Percentiles rank a stretch among this genome's conserved stretches.
phyloP scores from a whole-genome alignment of 805 yeast genomes.

The Yamadazyma laniorum region DNA sequence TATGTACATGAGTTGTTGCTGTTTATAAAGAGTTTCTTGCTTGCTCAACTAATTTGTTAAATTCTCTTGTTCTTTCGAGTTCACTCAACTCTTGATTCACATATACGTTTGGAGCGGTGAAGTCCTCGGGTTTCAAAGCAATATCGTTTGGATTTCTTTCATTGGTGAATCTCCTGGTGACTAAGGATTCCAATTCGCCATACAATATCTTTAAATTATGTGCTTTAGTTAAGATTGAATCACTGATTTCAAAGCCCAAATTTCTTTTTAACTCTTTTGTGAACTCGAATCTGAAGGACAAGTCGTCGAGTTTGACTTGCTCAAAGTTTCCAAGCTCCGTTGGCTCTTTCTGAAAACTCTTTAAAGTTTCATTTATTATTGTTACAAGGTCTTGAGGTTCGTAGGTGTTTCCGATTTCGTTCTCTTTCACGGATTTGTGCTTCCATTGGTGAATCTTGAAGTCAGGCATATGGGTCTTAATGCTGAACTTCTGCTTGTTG shows the following conservation, averaged over 20 bases:
- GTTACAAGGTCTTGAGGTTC: slow-evolving; percentile 22
- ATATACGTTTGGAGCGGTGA: slow-evolving; percentile 55
- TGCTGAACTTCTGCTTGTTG: slow-evolving; percentile 22
- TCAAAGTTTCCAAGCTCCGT: slow-evolving; percentile 13
- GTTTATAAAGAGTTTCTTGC: slow-evolving; percentile 30
- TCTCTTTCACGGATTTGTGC: slow-evolving; percentile 17
- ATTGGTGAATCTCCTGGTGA: slow-evolving; percentile 45
- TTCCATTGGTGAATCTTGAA: slow-evolving; percentile 40
- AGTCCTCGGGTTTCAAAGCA: slow-evolving; percentile 54
- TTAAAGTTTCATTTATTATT: slow-evolving; percentile 26
- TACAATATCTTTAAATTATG: slow-evolving; percentile 40
- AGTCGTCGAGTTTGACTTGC: slow-evolving; percentile 33
- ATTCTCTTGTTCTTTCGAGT: slow-evolving; percentile 43
- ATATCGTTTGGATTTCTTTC: slow-evolving; percentile 78
- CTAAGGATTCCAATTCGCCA: slow-evolving; percentile 35
- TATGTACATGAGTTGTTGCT: slow-evolving; percentile 11
- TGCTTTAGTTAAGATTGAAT: slow-evolving; percentile 43
- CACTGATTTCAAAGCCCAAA: slow-evolving; percentile 55
- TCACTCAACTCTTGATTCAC: slow-evolving; percentile 51
- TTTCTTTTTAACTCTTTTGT: slow-evolving; percentile 47
- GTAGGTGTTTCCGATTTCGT: slow-evolving; percentile 30
- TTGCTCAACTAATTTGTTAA: slow-evolving; percentile 45
- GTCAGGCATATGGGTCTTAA: slow-evolving; percentile 32
- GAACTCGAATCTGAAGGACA: slow-evolving; percentile 48
- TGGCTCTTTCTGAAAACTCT: slow-evolving; percentile 18